Conservation (phyloP, 768 basidiomycete genomes). For the Neoboletus subvelutipes region DNA sequence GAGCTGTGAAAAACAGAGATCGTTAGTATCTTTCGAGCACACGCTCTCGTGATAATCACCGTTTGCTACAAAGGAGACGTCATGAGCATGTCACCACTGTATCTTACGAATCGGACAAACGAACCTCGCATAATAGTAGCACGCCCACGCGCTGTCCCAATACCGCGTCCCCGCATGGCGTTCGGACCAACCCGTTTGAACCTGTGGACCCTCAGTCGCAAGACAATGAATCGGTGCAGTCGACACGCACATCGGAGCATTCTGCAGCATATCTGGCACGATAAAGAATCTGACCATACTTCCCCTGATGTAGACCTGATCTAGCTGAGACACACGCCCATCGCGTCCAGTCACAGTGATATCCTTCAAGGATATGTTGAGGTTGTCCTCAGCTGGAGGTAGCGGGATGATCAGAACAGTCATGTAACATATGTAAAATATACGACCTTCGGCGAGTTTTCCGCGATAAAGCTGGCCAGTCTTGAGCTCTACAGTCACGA, state of each 20-base stretch:
- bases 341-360: constrained; percentile 98
- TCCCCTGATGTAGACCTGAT: constrained; percentile 98
- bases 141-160: constrained; percentile 97
- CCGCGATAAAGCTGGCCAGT: constrained; percentile 97
- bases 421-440: constrained; percentile 18
- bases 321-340: constrained; percentile 96
- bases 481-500: constrained; percentile 98
- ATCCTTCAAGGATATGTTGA: constrained; percentile 94
- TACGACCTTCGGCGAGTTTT: constrained; percentile 86
- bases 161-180: constrained; percentile 98
- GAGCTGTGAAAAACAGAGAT: constrained; percentile 48
- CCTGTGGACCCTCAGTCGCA: constrained; percentile 47
- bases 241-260: constrained; percentile 91
- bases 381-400: constrained; percentile 90
- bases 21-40: constrained; percentile 14
- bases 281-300: constrained; percentile 99
- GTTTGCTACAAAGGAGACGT: constrained; percentile 55
- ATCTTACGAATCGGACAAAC: constrained; percentile 28
- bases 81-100: constrained; percentile 17
- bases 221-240: constrained; percentile 2
- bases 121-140: constrained; percentile 97
- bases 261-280: constrained; percentile 98
- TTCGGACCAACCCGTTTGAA: constrained; percentile 99
- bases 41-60: constrained; percentile 44
- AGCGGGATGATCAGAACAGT: constrained; percentile 19